Evolutionary conservation across 768 basidiomycete species (phyloP).

Genomic region (Lentinula sp.): DNA sequence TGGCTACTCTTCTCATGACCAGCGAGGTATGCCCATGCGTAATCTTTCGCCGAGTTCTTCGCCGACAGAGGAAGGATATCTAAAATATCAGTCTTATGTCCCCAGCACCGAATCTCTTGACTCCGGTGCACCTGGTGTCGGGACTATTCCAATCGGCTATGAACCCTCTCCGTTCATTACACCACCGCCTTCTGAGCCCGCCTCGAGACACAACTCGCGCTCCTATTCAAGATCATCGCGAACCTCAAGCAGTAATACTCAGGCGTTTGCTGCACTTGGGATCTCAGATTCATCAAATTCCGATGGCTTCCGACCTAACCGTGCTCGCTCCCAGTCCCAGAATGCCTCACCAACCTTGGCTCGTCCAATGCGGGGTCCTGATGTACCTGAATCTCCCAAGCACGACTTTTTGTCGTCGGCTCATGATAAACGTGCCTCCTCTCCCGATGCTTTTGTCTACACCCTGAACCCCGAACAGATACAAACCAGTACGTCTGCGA

Average conservation of each 20-base stretch:
- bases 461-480: background rate
- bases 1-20: background rate
- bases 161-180: conserved; percentile 2
- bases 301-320: background rate
- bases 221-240: background rate
- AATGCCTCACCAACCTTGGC: background rate
- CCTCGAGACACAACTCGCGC: conserved; percentile 1
- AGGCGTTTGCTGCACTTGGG: conserved; percentile 1
- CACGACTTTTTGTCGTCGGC: background rate
- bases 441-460: conserved; percentile 2
- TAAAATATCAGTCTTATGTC: background rate
- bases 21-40: conserved; percentile 2
- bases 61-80: background rate
- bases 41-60: conserved; percentile 1
- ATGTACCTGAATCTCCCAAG: background rate
- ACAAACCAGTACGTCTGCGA: background rate
- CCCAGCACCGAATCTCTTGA: background rate
- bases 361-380: background rate
- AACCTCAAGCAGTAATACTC: background rate
- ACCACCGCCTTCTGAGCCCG: conserved; percentile 1
- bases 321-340: background rate
- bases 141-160: background rate
- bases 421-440: conserved; percentile 2
- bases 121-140: background rate
- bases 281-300: background rate